Base-by-base conservation (phyloP, 2,329 filamentous ascomycete genomes). In the Fusarium oxysporum region DNA sequence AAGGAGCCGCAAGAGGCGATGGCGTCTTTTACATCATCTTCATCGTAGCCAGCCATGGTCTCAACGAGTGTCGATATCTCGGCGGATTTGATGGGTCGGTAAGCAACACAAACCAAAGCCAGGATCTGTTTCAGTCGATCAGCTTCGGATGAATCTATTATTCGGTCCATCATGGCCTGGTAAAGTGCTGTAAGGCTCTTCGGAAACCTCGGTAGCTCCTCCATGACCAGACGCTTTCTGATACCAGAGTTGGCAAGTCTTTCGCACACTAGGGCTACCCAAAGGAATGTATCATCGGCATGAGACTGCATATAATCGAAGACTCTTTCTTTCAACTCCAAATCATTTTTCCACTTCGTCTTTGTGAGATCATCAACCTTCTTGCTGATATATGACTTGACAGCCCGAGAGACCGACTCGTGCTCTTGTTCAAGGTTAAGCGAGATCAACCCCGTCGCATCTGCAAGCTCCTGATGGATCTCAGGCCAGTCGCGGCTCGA, bases 401-500 rank as follows among this genome's bases (percentile, higher is more conserved):
- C 45, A 7, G 28, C 45, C 1, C 1, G 21, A 0, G 45, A n/a
- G 0, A 50, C 2, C 0, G 28, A 1, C 1, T 32, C 45, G 0
- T 13, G 21, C 0, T 50, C 14, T 9, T 17, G 0, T 1, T 32
- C 21, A 17, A 50, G 28, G 14, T 23, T 3, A 0, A 50, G 10
- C 0, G 14, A 1, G 0, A 48, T 23, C 14, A 48, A 5, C 0
- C 21, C 45, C 1, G 3, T n/a, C 0, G 11, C 8, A n/a, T 6
- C 21, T 9, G 5, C 3, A 6, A 55, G 8, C 0, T 55, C 37
- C 0, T 55, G 10, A 0, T 0, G 2, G 0, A 55, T 41, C 1
- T 30, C 28, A 1, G 51, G 51, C 51, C 51, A 55, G 8, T 19
- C 2, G 2, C 51, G 37, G 0, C 51, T 55, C 0, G 51, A 55